Evolutionary conservation across 2,329 filamentous ascomycete species (phyloP).

Genomic region (Aspergillus novoparasiticus): DNA sequence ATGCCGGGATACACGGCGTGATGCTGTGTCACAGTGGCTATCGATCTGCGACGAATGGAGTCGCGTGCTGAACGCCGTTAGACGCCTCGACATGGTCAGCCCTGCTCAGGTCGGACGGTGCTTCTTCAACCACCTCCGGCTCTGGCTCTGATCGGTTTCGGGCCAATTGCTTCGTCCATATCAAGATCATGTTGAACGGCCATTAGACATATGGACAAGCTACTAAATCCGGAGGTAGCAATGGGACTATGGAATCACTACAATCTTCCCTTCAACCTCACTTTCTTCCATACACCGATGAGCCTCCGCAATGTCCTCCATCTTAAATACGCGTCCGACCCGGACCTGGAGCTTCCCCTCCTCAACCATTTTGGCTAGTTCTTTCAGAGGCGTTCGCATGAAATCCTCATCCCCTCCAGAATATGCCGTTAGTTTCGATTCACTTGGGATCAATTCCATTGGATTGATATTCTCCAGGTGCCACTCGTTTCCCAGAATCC

Average conservation of each 20-base stretch:
- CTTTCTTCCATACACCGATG: constrained; percentile 51
- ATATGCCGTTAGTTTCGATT: constrained; percentile 47
- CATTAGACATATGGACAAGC: neutral
- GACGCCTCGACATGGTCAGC: neutral
- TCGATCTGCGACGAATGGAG: neutral
- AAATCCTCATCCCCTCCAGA: constrained; percentile 43
- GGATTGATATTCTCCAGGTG: constrained; percentile 42
- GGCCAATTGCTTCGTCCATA: constrained; percentile 1
- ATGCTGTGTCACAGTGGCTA: neutral
- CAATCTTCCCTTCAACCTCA: constrained; percentile 49
- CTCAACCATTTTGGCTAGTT: constrained; percentile 42
- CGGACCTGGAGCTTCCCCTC: constrained; percentile 43
- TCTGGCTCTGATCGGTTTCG: neutral
- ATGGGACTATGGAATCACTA: constrained; percentile 30
- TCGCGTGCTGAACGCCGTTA: neutral
- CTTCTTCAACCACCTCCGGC: neutral
- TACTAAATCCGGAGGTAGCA: neutral
- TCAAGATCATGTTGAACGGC: constrained; percentile 7
- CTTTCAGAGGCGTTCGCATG: constrained; percentile 45
- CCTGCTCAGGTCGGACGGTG: neutral
- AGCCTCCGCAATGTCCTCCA: constrained; percentile 51
- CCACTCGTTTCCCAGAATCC: constrained; percentile 51
- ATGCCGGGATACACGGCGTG: neutral
- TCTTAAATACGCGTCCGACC: constrained; percentile 46
- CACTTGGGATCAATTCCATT: constrained; percentile 47